Evolutionary conservation across 1,284 basidiomycete genomes (phyloP), one percentile per base, ranked within the genome.

Genomic region (Agroathelia rolfsii): DNA sequence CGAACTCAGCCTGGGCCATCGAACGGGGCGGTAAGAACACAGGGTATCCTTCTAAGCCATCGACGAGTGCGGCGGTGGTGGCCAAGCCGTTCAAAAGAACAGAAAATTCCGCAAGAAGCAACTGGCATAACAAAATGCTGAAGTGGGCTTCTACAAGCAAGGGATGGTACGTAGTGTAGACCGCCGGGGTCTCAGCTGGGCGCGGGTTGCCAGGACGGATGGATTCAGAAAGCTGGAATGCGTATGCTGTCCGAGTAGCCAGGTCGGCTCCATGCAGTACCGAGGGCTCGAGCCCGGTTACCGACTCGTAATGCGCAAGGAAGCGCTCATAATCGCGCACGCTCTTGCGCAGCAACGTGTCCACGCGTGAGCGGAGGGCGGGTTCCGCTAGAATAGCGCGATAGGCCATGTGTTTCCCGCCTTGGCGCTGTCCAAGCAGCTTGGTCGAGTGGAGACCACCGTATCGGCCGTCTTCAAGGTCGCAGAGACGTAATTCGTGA

Each of bases 141-240:
- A 80, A 89, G 49, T 83, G 76, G 5, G 83, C 75, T 51, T 89
- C 85, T 37, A 87, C 76, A 30, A 88, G 69, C 21, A 88, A 64
- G 6, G 85, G 85, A 45, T 89, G 85, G 49, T 88, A 89, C 1
- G 84, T 85, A 35, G 85, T 83, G 56, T 83, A 79, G 47, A 69
- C 65, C 16, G 72, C 52, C 1, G 69, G 65, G 49, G 16, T 40
- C 23, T 45, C 19, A n/a, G 54, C 37, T 5, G 58, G 61, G 38
- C 47, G 50, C 21, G 37, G 49, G 43, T 57, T 66, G 20, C 76
- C 76, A 4, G 75, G 77, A 8, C 75, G 74, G 23, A 72, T 64
- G 20, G 67, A 63, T 47, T 84, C 81, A 5, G 73, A 68, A 30
- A 84, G 62, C 11, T 68, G 50, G 52, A 78, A 81, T 1, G 82